Evolutionary conservation across 768 basidiomycete genomes (phyloP), one percentile per base, ranked within the genome.

Genomic region (Gautieria morchelliformis): DNA sequence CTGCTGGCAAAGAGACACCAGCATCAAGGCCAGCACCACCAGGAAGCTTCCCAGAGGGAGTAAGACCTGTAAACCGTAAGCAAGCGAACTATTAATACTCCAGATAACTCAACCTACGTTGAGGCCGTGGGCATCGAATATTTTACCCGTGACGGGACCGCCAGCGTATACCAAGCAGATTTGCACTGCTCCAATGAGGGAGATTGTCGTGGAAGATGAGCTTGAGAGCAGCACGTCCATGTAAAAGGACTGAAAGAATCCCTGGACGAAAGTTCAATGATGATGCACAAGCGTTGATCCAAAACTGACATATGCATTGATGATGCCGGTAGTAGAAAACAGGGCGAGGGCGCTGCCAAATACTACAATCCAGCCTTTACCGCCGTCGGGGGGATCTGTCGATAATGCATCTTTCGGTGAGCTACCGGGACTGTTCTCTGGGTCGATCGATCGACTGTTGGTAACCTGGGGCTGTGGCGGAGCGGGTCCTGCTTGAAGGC

Each of bases 161-260:
- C 33, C 52, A 11, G 45, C 32, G 40, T 67, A 70, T 1, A 68
- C 58, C 12, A 69, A 30, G 50, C 65, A 67, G 12, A 69, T 58
- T 60, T 69, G 67, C 6, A 69, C 54, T 6, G 68, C 62, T 1
- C 69, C 69, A 45, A 70, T 69, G 64, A 69, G 67, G 14, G 64
- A 61, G 27, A 70, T 65, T 11, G 65, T 46, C 2, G 68, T 65
- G 5, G 67, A 57, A 15, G 68, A 66, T 47, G 67, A 70, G 9
- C 67, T 56, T 1, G 68, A 60, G 6, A 70, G 61, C n/a, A 49
- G 56, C 24, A 37, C 48, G 8, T 32, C 33, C 12, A 46, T 57
- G 20, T 57, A 57, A 41, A 35, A 57, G 24, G 56, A 8, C 48
- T 57, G 56, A 50, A 57, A 57, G 20, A 57, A 33, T 10, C 56